Evolutionary conservation across 2,329 filamentous ascomycete species (phyloP), one percentile per base, ranked within the genome.

Genomic region (Alternaria sp.): DNA sequence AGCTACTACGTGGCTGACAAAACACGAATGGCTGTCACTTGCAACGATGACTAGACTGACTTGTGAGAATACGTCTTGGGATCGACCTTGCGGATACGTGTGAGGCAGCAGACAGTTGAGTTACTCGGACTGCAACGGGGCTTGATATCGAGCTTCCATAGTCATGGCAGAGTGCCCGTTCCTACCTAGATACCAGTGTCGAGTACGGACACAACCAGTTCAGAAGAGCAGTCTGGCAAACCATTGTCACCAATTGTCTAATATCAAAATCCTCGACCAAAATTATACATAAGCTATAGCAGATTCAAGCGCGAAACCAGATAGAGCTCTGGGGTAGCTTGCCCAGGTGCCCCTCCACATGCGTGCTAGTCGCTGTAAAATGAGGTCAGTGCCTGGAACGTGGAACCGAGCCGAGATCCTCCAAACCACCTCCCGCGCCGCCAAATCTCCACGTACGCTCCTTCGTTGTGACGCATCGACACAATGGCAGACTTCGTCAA

Each of bases 401-500:
- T 57, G 54, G 45, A 61, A 51, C 61, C 61, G 61, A 63, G 68
- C 71, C 69, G 67, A 70, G 67, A 66, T 53, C 49, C 65, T 50
- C 58, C 61, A 59, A 43, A 64, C 51, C 45, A 46, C 68, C 60
- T 65, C 63, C 45, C 65, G 68, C 61, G 63, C 67, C 54, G 67
- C 66, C 60, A 63, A 60, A 59, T 67, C 66, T 67, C 69, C 64
- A 62, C 67, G 58, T 58, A 61, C 62, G 66, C 62, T 61, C 64
- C 57, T 64, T 66, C 68, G 70, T 71, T 72, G 69, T 64, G 62
- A 63, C 64, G 66, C 62, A 64, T 62, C 51, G 49, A 69, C 68
- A 57, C 59, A 54, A 84, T 84, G 83, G 83, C 82, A 62, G 82
- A 83, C 71, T 80, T 91, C 70, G 77, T 92, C 71, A 91, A 91